Evolutionary conservation across 2,329 filamentous ascomycete genomes (phyloP).

Genomic region (Ceratocystis lukuohia): DNA sequence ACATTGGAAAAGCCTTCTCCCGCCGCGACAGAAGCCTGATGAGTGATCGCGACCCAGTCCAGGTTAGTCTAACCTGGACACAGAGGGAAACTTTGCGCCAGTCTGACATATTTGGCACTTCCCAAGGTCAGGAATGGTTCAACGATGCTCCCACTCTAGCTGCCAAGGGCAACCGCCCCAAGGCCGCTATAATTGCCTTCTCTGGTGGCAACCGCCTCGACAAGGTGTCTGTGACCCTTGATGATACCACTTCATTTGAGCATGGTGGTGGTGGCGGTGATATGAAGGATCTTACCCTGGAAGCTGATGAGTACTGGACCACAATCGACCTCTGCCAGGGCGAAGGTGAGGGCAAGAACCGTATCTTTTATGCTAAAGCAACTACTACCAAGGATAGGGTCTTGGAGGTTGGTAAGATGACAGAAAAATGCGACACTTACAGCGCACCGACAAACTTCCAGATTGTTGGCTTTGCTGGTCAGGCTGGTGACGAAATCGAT

Average conservation of each 20-base stretch:
- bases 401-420: slow-evolving; percentile 33
- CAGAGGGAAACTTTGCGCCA: slow-evolving; percentile 29
- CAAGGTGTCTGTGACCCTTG: slow-evolving; percentile 34
- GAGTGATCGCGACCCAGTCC: slow-evolving; percentile 51
- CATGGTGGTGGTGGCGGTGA: slow-evolving; percentile 43
- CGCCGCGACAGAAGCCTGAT: slow-evolving; percentile 43
- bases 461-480: slow-evolving; percentile 41
- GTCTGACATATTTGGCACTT: slow-evolving; percentile 35
- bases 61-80: slow-evolving; percentile 38
- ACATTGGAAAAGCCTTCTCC: slow-evolving; percentile 43
- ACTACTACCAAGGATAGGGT: slow-evolving; percentile 37
- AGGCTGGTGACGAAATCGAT: slow-evolving; percentile 42
- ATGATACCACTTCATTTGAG: slow-evolving; percentile 34
- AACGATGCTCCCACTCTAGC: slow-evolving; percentile 36
- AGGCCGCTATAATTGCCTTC: slow-evolving; percentile 32
- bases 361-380: slow-evolving; percentile 42
- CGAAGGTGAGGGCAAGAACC: slow-evolving; percentile 32
- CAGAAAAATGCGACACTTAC: slow-evolving; percentile 34
- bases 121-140: slow-evolving; percentile 38
- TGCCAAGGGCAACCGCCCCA: slow-evolving; percentile 25
- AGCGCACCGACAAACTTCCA: slow-evolving; percentile 36
- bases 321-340: slow-evolving; percentile 38
- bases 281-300: slow-evolving; percentile 31
- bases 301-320: slow-evolving; percentile 35
- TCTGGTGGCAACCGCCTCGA: slow-evolving; percentile 38